Percentiles rank a stretch among this genome's conserved stretches.
Conservation (phyloP, 495 filamentous ascomycete species). For the Penicillium odoratum region DNA sequence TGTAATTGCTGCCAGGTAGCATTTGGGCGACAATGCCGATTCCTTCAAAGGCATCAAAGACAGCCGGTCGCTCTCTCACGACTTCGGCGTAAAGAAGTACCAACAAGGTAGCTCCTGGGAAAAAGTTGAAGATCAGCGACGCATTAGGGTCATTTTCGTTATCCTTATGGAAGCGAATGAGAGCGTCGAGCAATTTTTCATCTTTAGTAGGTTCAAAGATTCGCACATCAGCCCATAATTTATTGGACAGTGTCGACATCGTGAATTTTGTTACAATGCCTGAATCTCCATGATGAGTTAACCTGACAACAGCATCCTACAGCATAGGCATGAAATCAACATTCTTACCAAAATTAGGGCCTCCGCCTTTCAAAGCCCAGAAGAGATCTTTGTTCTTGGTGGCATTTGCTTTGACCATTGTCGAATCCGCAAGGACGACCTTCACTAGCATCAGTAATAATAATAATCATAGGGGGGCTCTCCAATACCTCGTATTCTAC, state of each 20-base stretch:
- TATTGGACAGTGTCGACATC: not conserved
- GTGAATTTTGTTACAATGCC: not conserved
- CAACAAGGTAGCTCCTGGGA: constrained; percentile 4
- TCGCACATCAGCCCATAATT: not conserved
- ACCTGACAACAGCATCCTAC: too few species aligned
- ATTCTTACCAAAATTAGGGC: not conserved
- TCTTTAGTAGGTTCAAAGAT: not conserved
- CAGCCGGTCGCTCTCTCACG: not conserved
- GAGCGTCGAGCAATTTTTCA: constrained; percentile 8
- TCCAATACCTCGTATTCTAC: not conserved
- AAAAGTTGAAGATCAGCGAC: constrained; percentile 13
- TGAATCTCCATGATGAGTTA: too few species aligned
- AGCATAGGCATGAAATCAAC: not conserved
- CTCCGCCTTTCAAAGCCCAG: not conserved
- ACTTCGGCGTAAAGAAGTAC: constrained; percentile 1
- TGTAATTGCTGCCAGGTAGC: not conserved
- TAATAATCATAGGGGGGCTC: too few species aligned
- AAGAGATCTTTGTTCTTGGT: not conserved
- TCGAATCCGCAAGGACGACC: not conserved
- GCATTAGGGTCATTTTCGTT: constrained; percentile 23
- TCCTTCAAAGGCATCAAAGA: constrained; percentile 5
- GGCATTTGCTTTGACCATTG: not conserved
- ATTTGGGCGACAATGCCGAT: not conserved
- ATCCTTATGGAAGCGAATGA: constrained; percentile 16
- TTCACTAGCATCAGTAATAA: not conserved